A percentile compares a stretch with the other conserved stretches of the same genome.
Evolutionary conservation across 805 yeast species (phyloP).

Genomic region (Yarrowia phangngaensis): DNA sequence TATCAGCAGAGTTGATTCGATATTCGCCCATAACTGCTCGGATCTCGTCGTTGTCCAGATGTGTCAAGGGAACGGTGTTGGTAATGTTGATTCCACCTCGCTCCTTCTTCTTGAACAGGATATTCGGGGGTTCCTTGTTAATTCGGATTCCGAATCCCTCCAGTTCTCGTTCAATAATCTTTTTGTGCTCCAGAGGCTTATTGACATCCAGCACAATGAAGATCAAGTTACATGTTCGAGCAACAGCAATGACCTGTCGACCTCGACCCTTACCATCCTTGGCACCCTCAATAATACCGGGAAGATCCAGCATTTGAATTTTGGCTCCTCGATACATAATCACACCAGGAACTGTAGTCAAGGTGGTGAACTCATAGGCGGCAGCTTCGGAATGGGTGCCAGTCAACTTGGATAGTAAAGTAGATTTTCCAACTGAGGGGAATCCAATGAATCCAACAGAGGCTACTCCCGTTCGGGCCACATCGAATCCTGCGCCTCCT

Average conservation of each 20-base stretch:
- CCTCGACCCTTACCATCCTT: conserved; percentile 98
- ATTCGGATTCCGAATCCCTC: conserved; percentile 97
- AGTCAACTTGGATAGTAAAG: conserved; percentile 79
- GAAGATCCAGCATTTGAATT: conserved; percentile 95
- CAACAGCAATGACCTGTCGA: conserved; percentile 97
- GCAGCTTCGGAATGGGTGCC: conserved; percentile 98
- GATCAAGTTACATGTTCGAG: conserved; percentile 91
- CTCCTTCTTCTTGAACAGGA: conserved; percentile 85
- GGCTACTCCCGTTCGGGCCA: conserved; percentile 97
- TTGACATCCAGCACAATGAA: conserved; percentile 94
- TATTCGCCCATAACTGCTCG: conserved; percentile 95
- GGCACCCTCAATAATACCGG: conserved; percentile 98
- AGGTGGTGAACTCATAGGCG: conserved; percentile 92
- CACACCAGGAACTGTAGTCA: conserved; percentile 96
- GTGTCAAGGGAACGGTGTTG: conserved; percentile 87
- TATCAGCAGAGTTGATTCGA: conserved; percentile 91
- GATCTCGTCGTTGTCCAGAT: conserved; percentile 86
- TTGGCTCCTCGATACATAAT: conserved; percentile 95
- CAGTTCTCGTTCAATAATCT: conserved; percentile 87
- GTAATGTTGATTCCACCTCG: conserved; percentile 94
- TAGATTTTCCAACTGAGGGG: conserved; percentile 83
- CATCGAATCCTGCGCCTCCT: conserved; percentile 92
- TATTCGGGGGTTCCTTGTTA: conserved; percentile 90
- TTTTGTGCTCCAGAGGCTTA: conserved; percentile 92
- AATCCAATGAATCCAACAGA: conserved; percentile 97